Evolutionary conservation across 306 rosid genomes (phyloP).

Genomic region (Cercis canadensis): DNA sequence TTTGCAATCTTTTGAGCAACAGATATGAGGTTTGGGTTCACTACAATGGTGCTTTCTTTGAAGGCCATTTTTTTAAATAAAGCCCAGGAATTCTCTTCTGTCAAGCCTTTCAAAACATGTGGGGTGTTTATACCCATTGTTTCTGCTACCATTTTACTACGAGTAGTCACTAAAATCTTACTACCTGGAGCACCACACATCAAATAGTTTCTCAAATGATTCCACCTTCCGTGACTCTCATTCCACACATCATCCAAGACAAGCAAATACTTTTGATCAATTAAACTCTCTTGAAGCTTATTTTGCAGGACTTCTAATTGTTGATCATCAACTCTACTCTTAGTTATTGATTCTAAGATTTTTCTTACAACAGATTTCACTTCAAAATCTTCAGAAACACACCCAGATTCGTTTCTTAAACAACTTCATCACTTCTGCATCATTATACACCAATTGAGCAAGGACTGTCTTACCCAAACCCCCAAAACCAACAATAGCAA

Average conservation of each 20-base stretch:
- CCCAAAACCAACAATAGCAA: not conserved
- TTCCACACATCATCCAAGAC: slow-evolving; percentile 26
- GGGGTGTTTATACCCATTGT: not conserved
- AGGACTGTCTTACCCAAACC: slow-evolving; percentile 31
- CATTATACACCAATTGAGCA: slow-evolving; percentile 5
- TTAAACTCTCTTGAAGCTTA: not conserved
- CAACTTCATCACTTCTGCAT: not conserved
- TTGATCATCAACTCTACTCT: accelerated
- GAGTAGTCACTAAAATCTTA: slow-evolving; percentile 20
- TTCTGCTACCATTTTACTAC: not conserved
- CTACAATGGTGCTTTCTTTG: not conserved
- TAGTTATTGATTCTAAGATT: not conserved
- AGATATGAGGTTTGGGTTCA: not conserved
- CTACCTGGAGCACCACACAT: slow-evolving; percentile 12
- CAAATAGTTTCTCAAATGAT: not conserved
- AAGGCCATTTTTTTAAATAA: not conserved
- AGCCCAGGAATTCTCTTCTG: not conserved
- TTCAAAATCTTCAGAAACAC: slow-evolving; percentile 1
- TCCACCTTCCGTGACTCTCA: not conserved
- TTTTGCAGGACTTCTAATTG: not conserved
- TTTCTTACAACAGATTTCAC: not conserved
- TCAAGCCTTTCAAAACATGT: not conserved
- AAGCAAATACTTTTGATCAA: slow-evolving; percentile 2
- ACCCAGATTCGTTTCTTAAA: slow-evolving; percentile 15
- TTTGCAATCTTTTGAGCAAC: not conserved